These are phyloP conservation scores for Pichia nanzhaoensis DNA, from an alignment of 805 yeast genomes.

Conservation along the genomic window DNA sequence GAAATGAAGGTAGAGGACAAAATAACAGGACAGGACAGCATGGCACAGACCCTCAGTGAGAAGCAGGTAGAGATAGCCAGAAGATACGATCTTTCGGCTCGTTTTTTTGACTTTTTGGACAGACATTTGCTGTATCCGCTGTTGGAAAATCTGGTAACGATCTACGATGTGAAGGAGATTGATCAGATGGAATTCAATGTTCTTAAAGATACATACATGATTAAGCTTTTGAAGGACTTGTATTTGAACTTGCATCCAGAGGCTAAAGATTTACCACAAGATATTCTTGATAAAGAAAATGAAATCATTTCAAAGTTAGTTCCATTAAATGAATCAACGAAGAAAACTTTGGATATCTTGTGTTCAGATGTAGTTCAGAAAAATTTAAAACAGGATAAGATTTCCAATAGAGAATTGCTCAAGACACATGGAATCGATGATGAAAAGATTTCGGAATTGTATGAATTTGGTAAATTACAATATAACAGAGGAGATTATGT, in stretches of 20 bases:
- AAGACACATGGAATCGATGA: constrained; percentile 40
- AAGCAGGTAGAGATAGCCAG: constrained; percentile 35
- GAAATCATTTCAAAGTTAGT: constrained; percentile 34
- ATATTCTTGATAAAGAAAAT: constrained; percentile 34
- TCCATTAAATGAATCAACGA: constrained; percentile 36
- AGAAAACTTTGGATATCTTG: constrained; percentile 39
- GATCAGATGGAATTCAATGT: constrained; percentile 44
- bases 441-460: constrained; percentile 43
- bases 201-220: constrained; percentile 53
- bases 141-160: constrained; percentile 16
- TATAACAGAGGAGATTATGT: constrained; percentile 58
- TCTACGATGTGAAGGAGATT: constrained; percentile 35
- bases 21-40: neutral
- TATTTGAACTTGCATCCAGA: constrained; percentile 37
- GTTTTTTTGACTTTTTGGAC: constrained; percentile 53
- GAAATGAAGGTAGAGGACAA: neutral
- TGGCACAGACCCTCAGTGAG: constrained; percentile 3
- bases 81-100: constrained; percentile 47
- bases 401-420: constrained; percentile 43
- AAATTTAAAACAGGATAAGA: constrained; percentile 47
- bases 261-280: constrained; percentile 34
- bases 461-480: constrained; percentile 55
- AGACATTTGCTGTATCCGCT: constrained; percentile 47
- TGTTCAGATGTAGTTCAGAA: constrained; percentile 45
- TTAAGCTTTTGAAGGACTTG: constrained; percentile 40